Base-by-base conservation (phyloP, 2,329 filamentous ascomycete genomes). In the Cladophialophora bantiana region DNA sequence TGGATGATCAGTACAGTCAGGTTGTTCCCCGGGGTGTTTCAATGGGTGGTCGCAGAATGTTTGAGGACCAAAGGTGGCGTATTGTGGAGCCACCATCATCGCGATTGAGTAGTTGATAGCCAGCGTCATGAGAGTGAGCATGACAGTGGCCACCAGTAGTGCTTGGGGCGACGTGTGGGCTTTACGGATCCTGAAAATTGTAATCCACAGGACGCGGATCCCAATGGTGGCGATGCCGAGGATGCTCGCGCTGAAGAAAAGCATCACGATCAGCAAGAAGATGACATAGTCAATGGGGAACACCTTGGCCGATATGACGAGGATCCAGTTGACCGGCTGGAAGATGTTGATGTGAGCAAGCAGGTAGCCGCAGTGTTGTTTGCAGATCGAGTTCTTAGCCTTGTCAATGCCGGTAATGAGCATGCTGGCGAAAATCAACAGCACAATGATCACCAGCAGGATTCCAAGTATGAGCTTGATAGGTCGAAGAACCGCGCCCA, bases 351-450 rank as follows among this genome's bases (percentile, higher is more conserved):
- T 91, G 75, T 89, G 85, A 52, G 89, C 93, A 4, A 99, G 85
- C 58, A 98, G 91, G 79, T 97, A 99, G 69, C 95, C 95, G 77
- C 95, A 99, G 73, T 88, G 89, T 66, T 89, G 83, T 78, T 95
- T 94, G 86, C 95, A 99, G 69, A 96, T 83, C 3, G 94, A 97
- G 82, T 98, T 97, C 78, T 91, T 94, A 40, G 93, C 92, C 82
- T 98, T 98, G 85, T 99, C 95, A 75, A 98, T 93, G 72, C 89
- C 91, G 0, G 94, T 98, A 76, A 98, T 91, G 72, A 98, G 86
- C 93, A 99, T 98, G 12, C 92, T 96, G 7, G 90, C 86, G 86
- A 93, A 96, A 72, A 96, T 85, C 50, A 96, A 72, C 13, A 97
- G 79, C 0, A 92, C 85, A 26, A 97, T 77, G 1, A 93, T 71